Percentiles rank a stretch among this genome's conserved stretches.
phyloP scores from a whole-genome alignment of 805 yeast species.

The Cyberlindnera bimundalis region DNA sequence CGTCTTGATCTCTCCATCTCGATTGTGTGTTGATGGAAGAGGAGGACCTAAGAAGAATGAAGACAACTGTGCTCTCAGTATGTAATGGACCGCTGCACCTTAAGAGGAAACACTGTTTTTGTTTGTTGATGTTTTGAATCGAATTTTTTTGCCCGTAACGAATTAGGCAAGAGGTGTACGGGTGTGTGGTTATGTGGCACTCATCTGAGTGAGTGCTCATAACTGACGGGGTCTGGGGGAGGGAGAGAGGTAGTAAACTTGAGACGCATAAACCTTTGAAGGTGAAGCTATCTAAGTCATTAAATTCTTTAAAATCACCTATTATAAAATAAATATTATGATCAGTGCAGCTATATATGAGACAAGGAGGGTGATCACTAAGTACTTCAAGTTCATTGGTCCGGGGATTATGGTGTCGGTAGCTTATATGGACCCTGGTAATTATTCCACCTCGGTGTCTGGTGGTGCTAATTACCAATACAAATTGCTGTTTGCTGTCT shows the following conservation, averaged over 20 bases:
- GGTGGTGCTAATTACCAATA: slow-evolving; percentile 76
- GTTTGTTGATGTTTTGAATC: slow-evolving; percentile 9
- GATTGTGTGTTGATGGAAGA: not conserved
- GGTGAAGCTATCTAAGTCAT: no score
- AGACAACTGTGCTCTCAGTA: no score
- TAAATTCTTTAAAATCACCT: no score
- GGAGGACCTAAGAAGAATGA: not conserved
- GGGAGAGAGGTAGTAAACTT: no score
- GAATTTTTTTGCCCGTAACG: not conserved
- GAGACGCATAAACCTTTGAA: no score
- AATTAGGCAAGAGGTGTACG: not conserved
- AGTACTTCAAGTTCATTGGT: slow-evolving; percentile 61
- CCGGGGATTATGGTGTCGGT: slow-evolving; percentile 80
- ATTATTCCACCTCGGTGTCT: slow-evolving; percentile 76
- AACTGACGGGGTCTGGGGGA: no score
- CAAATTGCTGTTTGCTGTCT: slow-evolving; percentile 60
- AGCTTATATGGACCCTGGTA: slow-evolving; percentile 84
- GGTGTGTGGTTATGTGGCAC: not conserved
- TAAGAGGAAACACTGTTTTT: no score
- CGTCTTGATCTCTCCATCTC: slow-evolving; percentile 31
- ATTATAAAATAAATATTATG: no score
- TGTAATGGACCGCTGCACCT: no score
- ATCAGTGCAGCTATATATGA: not conserved
- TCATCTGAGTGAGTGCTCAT: not conserved
- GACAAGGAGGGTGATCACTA: slow-evolving; percentile 24